Percentiles rank a stretch among this genome's conserved stretches.
Evolutionary conservation across 2,329 filamentous ascomycete genomes (phyloP).

Genomic region (Nigrospora oryzae): DNA sequence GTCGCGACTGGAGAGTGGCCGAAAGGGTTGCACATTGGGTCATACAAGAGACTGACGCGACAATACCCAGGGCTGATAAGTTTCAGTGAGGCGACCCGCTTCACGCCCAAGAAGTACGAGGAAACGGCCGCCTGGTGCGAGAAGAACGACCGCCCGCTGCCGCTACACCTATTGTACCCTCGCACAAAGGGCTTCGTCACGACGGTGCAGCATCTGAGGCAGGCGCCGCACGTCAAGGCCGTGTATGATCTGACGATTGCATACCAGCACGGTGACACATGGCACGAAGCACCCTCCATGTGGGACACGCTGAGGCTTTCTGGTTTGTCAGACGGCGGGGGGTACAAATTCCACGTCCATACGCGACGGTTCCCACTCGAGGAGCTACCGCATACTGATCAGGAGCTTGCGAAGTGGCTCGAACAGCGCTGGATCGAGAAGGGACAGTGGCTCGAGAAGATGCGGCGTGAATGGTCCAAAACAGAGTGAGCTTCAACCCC

Average conservation of each 20-base stretch:
- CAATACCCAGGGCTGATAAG: conserved; percentile 47
- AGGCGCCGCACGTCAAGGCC: conserved; percentile 40
- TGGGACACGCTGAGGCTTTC: conserved; percentile 41
- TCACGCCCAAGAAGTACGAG: conserved; percentile 42
- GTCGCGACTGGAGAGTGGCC: conserved; percentile 13
- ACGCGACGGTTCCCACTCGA: conserved; percentile 38
- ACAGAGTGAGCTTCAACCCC: neutral
- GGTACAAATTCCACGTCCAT: conserved; percentile 42
- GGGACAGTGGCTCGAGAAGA: conserved; percentile 38
- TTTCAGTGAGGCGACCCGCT: conserved; percentile 56
- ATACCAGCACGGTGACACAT: conserved; percentile 35
- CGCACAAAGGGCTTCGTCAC: conserved; percentile 53
- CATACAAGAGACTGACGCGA: conserved; percentile 2
- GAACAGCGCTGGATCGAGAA: conserved; percentile 45
- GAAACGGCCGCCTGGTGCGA: conserved; percentile 44
- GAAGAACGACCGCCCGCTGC: conserved; percentile 37
- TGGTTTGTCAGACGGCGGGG: conserved; percentile 26
- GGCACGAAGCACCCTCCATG: conserved; percentile 39
- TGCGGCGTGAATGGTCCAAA: conserved; percentile 30
- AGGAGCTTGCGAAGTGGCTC: conserved; percentile 40
- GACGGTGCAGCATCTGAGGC: conserved; percentile 45
- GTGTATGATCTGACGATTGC: conserved; percentile 49
- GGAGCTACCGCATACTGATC: conserved; percentile 37
- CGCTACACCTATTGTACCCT: conserved; percentile 50
- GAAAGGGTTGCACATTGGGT: neutral